Evolutionary conservation across 2,329 filamentous ascomycete genomes (phyloP).

Genomic region (Penicillium sp.): DNA sequence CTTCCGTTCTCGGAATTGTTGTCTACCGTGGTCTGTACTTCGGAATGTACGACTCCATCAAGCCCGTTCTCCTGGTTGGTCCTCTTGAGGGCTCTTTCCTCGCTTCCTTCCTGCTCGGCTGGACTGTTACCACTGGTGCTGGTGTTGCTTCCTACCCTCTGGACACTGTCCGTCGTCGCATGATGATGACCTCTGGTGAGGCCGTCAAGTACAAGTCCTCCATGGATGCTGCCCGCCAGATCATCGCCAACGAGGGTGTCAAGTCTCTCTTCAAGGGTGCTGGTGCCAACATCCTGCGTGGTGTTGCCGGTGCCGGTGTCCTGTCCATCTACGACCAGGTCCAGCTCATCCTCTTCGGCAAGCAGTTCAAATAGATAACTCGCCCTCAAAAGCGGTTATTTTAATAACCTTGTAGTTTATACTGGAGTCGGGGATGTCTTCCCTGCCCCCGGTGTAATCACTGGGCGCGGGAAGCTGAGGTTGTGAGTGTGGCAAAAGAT

Average conservation of each 20-base stretch:
- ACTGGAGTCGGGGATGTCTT: constrained; percentile 27
- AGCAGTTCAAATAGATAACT: constrained; percentile 80
- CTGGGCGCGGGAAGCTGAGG: constrained; percentile 30
- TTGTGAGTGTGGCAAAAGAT: constrained; percentile 42
- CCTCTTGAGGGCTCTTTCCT: constrained; percentile 97
- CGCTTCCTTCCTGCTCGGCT: constrained; percentile 97
- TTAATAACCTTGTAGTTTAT: constrained; percentile 23
- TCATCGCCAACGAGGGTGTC: constrained; percentile 94
- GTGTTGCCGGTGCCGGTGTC: constrained; percentile 99
- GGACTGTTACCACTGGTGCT: constrained; percentile 99
- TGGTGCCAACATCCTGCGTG: constrained; percentile 99
- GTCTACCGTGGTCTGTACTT: constrained; percentile 99
- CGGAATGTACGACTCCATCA: constrained; percentile 99
- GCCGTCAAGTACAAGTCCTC: constrained; percentile 99
- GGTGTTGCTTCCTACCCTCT: constrained; percentile 99
- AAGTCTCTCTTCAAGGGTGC: constrained; percentile 99
- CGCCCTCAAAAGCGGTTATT: constrained; percentile 8
- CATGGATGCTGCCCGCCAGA: constrained; percentile 92
- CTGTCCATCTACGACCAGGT: constrained; percentile 99
- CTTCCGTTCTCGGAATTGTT: constrained; percentile 97
- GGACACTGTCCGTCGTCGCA: constrained; percentile 99
- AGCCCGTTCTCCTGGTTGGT: constrained; percentile 94
- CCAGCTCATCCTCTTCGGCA: constrained; percentile 99
- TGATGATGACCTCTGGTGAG: constrained; percentile 98
- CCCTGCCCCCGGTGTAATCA: constrained; percentile 27